Percentiles rank a stretch among this genome's conserved stretches.
Conservation (phyloP, 805 yeast species). For the Zygoascus flipseniorum region DNA sequence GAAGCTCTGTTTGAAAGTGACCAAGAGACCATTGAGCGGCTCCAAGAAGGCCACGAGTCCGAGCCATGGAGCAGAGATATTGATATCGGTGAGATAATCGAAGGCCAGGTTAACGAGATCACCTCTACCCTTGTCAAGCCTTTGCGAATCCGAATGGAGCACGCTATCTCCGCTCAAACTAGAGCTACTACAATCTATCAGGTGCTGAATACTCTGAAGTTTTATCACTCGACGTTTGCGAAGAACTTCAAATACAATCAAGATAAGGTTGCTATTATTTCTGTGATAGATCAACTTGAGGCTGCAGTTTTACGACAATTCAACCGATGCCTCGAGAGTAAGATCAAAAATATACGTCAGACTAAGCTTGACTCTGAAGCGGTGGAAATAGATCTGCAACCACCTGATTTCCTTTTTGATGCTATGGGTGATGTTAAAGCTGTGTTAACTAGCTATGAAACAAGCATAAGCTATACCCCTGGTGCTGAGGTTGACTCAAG, state of each 20-base stretch:
- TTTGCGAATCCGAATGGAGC: slow-evolving; percentile 56
- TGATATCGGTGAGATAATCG: slow-evolving; percentile 22
- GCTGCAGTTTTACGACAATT: slow-evolving; percentile 33
- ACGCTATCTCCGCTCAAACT: slow-evolving; percentile 56
- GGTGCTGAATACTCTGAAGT: slow-evolving; percentile 51
- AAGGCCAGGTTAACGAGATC: slow-evolving; percentile 39
- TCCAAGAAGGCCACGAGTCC: slow-evolving; percentile 14
- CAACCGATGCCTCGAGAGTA: slow-evolving; percentile 33
- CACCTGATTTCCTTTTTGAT: slow-evolving; percentile 80
- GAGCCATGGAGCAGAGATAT: slow-evolving; percentile 22
- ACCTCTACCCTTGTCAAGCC: slow-evolving; percentile 51
- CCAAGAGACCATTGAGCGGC: slow-evolving; percentile 12
- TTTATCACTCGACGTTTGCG: slow-evolving; percentile 60
- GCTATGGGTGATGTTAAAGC: slow-evolving; percentile 53
- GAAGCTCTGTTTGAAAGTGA: slow-evolving; percentile 46
- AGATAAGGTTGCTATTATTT: slow-evolving; percentile 22
- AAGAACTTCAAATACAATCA: slow-evolving; percentile 24
- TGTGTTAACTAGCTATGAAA: slow-evolving; percentile 40
- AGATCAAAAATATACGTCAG: slow-evolving; percentile 27
- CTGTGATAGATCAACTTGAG: slow-evolving; percentile 26
- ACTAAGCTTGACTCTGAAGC: slow-evolving; percentile 30
- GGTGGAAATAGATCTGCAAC: slow-evolving; percentile 41
- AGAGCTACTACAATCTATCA: slow-evolving; percentile 48
- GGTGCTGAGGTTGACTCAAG: slow-evolving; percentile 3
- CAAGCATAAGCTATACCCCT: slow-evolving; percentile 21